These are phyloP conservation scores for Sinapis alba DNA, from an alignment of 441 rosid genomes.

Conservation along the genomic window DNA sequence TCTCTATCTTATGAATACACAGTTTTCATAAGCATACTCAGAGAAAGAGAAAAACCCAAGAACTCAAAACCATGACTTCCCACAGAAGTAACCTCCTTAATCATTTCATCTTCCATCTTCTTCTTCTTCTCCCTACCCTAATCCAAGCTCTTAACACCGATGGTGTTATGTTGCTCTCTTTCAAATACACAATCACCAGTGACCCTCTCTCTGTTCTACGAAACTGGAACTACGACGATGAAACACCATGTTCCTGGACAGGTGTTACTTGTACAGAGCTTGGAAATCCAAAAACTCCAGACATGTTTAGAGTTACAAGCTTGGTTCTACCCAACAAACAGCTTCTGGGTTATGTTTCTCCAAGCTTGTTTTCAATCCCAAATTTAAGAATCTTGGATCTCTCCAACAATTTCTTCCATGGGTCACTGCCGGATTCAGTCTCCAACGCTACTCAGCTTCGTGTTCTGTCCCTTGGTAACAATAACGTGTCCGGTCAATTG, in stretches of 20 bases:
- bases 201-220: slow-evolving; percentile 69
- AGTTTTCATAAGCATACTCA: slow-evolving; percentile 18
- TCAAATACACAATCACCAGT: slow-evolving; percentile 68
- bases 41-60: slow-evolving; percentile 19
- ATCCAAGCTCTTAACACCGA: slow-evolving; percentile 62
- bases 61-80: slow-evolving; percentile 45
- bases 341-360: slow-evolving; percentile 73
- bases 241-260: slow-evolving; percentile 80
- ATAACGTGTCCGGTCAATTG: slow-evolving; percentile 68
- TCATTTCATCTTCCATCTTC: slow-evolving; percentile 31
- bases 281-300: slow-evolving; percentile 46
- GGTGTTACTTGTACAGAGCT: slow-evolving; percentile 67
- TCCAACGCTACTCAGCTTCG: slow-evolving; percentile 60
- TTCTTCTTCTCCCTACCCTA: slow-evolving; percentile 39
- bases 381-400: slow-evolving; percentile 71
- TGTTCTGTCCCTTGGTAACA: slow-evolving; percentile 65
- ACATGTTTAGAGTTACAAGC: slow-evolving; percentile 64
- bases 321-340: slow-evolving; percentile 64
- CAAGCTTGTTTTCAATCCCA: slow-evolving; percentile 52
- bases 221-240: slow-evolving; percentile 79
- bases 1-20: slow-evolving; percentile 42
- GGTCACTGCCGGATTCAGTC: slow-evolving; percentile 64
- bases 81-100: slow-evolving; percentile 9
- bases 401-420: slow-evolving; percentile 71
- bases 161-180: slow-evolving; percentile 71